Evolutionary conservation across 805 yeast species (phyloP).

Genomic region (Starmerella stellata): DNA sequence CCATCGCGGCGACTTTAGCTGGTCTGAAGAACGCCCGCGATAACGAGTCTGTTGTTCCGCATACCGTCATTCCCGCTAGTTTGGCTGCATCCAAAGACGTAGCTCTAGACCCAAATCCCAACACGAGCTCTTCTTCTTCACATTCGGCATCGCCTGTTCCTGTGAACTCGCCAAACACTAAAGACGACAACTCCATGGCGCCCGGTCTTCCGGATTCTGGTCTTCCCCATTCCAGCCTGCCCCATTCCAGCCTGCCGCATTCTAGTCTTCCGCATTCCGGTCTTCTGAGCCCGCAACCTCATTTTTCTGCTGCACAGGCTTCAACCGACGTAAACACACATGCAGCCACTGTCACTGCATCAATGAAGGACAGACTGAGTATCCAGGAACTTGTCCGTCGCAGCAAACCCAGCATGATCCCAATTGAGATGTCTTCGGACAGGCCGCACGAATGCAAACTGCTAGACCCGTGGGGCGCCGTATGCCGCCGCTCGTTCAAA

Average conservation of each 20-base stretch:
- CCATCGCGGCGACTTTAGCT: not conserved
- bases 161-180: too few relatives aligned
- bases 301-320: not conserved
- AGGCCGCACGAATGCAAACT: conserved; percentile 7
- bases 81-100: too few relatives aligned
- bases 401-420: not conserved
- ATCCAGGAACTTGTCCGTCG: not conserved
- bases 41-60: not conserved
- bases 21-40: not conserved
- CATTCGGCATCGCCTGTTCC: too few relatives aligned
- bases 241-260: too few relatives aligned
- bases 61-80: too few relatives aligned
- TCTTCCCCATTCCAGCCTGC: too few relatives aligned
- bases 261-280: too few relatives aligned
- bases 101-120: too few relatives aligned
- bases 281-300: too few relatives aligned
- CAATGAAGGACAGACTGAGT: not conserved
- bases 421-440: not conserved
- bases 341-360: not conserved
- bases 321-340: not conserved
- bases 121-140: too few relatives aligned
- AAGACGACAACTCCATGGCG: too few relatives aligned
- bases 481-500: conserved; percentile 63
- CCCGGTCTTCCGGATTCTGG: too few relatives aligned
- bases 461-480: conserved; percentile 15